Conservation (phyloP, 169 alveolate species). For the Theileria annulata region DNA sequence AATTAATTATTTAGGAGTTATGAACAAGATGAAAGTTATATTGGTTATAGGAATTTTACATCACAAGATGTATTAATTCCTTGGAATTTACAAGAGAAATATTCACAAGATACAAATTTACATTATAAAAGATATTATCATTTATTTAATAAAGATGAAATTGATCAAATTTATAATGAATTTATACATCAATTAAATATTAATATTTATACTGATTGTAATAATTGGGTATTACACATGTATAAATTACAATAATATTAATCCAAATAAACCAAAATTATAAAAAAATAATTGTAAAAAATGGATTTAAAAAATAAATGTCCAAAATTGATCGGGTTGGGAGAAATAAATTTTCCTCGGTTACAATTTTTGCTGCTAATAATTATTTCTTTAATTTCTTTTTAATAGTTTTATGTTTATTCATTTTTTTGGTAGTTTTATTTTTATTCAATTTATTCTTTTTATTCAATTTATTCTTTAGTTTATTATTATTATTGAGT, state of each 20-base stretch:
- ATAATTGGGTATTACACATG: conserved; percentile 51
- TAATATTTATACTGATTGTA: conserved; percentile 33
- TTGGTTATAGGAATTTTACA: conserved; percentile 54
- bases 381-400: too few relatives aligned
- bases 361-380: conserved; percentile 46
- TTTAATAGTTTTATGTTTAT: too few relatives aligned
- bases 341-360: too few relatives aligned
- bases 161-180: conserved; percentile 21
- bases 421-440: too few relatives aligned
- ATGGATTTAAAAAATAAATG: neutral
- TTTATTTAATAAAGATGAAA: conserved; percentile 57
- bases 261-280: neutral
- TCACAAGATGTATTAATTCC: conserved; percentile 57
- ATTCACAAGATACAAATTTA: neutral
- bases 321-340: too few relatives aligned
- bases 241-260: neutral
- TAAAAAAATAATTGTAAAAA: too few relatives aligned
- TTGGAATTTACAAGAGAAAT: conserved; percentile 58
- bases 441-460: too few relatives aligned
- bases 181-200: conserved; percentile 23
- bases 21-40: conserved; percentile 34
- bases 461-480: neutral
- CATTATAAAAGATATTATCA: conserved; percentile 49
- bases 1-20: conserved; percentile 25
- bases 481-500: conserved; percentile 26